A percentile compares a stretch with the other conserved stretches of the same genome.
Evolutionary conservation across 2,329 filamentous ascomycete species (phyloP).

Genomic region (Calonectria pauciramosa): DNA sequence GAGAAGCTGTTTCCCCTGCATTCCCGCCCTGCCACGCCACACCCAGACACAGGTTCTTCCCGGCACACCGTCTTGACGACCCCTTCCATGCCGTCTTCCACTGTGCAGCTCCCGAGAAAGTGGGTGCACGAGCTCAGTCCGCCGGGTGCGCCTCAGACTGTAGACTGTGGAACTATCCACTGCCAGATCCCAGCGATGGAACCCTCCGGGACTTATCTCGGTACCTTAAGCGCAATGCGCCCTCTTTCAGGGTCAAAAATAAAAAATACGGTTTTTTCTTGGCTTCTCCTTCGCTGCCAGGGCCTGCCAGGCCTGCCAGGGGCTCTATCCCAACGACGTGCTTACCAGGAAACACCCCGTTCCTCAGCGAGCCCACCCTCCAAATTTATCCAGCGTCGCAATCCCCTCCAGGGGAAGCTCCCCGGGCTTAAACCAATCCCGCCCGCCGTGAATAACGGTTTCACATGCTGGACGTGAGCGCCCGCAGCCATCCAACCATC

Average conservation of each 20-base stretch:
- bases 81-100: constrained; percentile 16
- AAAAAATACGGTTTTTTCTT: constrained; percentile 1
- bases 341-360: not conserved
- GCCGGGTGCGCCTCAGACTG: constrained; percentile 32
- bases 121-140: constrained; percentile 31
- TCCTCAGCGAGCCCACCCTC: not conserved
- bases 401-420: constrained; percentile 11
- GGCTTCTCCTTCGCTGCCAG: not conserved
- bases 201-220: not conserved
- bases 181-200: not conserved
- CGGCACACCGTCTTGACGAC: constrained; percentile 12
- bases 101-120: constrained; percentile 28
- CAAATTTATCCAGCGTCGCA: constrained; percentile 13
- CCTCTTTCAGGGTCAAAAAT: not conserved
- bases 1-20: constrained; percentile 32
- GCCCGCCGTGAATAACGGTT: constrained; percentile 29
- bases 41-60: constrained; percentile 33
- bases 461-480: constrained; percentile 35
- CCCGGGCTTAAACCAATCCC: constrained; percentile 33
- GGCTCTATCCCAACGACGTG: constrained; percentile 8
- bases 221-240: not conserved
- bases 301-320: not conserved
- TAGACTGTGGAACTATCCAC: constrained; percentile 38
- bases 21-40: constrained; percentile 29
- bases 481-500: constrained; percentile 38